Evolutionary conservation across 768 basidiomycete genomes (phyloP).

Genomic region (Trichaptum fuscoviolaceum): DNA sequence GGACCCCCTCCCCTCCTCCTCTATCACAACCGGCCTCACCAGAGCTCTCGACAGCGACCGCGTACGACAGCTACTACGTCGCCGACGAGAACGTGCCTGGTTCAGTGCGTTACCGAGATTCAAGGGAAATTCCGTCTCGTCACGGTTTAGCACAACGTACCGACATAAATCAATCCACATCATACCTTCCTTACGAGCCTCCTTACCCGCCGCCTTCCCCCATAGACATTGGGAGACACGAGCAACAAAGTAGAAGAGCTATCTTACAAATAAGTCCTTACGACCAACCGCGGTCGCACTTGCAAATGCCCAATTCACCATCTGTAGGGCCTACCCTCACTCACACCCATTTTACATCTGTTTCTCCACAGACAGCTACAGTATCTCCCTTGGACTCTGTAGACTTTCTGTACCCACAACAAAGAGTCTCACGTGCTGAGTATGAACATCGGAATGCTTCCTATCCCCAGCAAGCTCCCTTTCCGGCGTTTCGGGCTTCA

Average conservation of each 20-base stretch:
- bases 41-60: not conserved
- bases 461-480: not conserved
- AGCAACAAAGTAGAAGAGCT: not conserved
- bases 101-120: not conserved
- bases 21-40: constrained; percentile 8
- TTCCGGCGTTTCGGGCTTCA: not conserved
- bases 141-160: constrained; percentile 8
- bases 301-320: not conserved
- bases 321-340: not conserved
- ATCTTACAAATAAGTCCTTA: not conserved
- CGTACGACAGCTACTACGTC: not conserved
- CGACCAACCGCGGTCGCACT: not conserved
- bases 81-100: not conserved
- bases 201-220: not conserved
- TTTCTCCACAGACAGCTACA: not conserved
- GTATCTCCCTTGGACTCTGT: not conserved
- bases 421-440: not conserved
- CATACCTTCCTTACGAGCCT: constrained; percentile 7
- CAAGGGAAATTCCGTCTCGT: not conserved
- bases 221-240: not conserved
- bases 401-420: not conserved
- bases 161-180: constrained; percentile 9
- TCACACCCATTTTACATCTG: not conserved
- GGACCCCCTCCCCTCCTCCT: constrained; percentile 20
- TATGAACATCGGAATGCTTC: not conserved